Evolutionary conservation across 129 eudicot genomes (phyloP), one percentile per base, ranked within the genome.

Genomic region (Oenanthe sinensis): DNA sequence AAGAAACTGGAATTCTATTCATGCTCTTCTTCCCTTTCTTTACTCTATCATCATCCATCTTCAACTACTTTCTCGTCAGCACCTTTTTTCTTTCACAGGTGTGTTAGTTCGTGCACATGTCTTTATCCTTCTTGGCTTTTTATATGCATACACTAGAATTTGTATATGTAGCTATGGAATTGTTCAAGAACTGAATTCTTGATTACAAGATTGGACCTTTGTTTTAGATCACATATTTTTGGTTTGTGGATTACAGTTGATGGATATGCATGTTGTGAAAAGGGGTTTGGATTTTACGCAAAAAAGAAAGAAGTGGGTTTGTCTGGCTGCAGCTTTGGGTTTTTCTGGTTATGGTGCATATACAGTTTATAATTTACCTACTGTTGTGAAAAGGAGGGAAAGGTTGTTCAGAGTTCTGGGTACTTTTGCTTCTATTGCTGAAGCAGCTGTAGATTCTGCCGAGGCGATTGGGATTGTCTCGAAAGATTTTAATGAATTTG

Each of bases 371-470:
- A 82, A 81, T 50, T 79, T 19, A 12, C 97, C 98, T 16, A 85
- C 92, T 69, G 82, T 92, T 36, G 79, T 80, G n/a, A 78, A 77
- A 49, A 92, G 84, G 74, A 85, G 93, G 77, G 80, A 83, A 49
- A 89, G 84, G 77, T 47, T 81, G 71, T 62, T 83, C 24, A 96
- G 82, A 46, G 48, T 90, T 33, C 74, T 96, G 3, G 77, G 76
- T 55, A 89, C 97, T 74, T 60, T 96, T 39, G 84, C 86, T 81
- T 79, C 95, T 1, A 65, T 92, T 20, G 82, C 86, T 54, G 91
- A 90, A 79, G 86, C 82, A 30, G 80, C 90, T 15, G 91, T 90
- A 24, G 89, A 92, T 83, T 96, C 97, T 39, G 89, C 97, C 12
- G 95, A 92, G 67, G 81, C 89, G 43, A 77, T 92, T 55, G 91